Percentiles rank a stretch among this genome's conserved stretches.
phyloP scores from a whole-genome alignment of 257 asterid genomes.

The Datura wrightii region DNA sequence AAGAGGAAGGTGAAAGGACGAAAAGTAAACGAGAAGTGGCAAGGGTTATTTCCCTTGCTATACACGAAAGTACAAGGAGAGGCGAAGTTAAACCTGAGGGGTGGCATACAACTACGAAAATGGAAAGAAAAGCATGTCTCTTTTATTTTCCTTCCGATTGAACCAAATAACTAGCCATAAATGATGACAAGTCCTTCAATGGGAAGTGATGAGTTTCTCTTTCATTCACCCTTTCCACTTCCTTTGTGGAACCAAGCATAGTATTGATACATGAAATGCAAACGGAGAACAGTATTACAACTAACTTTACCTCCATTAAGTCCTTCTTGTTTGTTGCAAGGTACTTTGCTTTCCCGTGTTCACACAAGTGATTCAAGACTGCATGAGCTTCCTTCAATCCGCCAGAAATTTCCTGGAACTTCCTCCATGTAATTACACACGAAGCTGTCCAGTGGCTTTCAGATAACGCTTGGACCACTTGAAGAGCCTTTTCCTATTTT shows the following conservation, averaged over 20 bases:
- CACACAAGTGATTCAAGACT: constrained; percentile 66
- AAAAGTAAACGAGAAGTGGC: constrained; percentile 2
- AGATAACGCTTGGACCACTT: constrained; percentile 59
- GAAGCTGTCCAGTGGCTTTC: constrained; percentile 75
- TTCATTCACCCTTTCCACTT: constrained; percentile 2
- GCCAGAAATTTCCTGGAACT: constrained; percentile 63
- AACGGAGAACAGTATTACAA: constrained; percentile 1
- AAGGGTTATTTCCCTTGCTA: constrained; percentile 2
- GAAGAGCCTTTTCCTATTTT: constrained; percentile 60
- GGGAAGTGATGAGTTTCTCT: neutral
- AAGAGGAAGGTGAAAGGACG: neutral
- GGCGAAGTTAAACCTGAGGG: neutral
- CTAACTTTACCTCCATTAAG: constrained; percentile 56
- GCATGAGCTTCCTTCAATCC: constrained; percentile 71
- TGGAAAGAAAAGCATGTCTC: neutral
- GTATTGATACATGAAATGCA: constrained; percentile 15
- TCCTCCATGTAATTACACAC: constrained; percentile 68
- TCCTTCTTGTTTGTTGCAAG: constrained; percentile 52
- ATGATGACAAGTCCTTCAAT: neutral
- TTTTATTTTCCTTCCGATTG: constrained; percentile 7
- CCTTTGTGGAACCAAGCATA: neutral
- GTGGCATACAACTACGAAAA: neutral
- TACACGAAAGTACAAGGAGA: neutral
- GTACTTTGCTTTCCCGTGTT: constrained; percentile 54
- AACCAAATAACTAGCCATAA: neutral